Evolutionary conservation across 768 basidiomycete species (phyloP), one percentile per base, ranked within the genome.

Genomic region (Pisolithus microcarpus): DNA sequence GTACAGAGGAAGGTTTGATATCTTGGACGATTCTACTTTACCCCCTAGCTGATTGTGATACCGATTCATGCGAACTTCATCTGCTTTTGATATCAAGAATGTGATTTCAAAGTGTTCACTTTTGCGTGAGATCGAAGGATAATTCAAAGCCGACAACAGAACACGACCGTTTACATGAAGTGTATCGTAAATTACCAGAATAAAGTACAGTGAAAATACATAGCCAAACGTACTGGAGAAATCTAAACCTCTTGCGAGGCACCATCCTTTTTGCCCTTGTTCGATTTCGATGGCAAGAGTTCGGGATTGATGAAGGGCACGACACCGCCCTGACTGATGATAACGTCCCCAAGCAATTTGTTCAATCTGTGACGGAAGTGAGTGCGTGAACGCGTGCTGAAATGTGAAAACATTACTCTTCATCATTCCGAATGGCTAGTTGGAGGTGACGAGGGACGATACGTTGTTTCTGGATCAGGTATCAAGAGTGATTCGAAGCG

Each of bases 381-480:
- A 49, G 16, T 23, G 36, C 6, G 18, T 18, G n/a, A 5, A 9
- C 15, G 3, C 52, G 26, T 7, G 18, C 37, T 13, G 8, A 0
- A 3, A 37, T n/a, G 42, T 34, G 34, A 15, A 1, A 4, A 74
- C 71, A 47, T 23, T 62, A 84, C 76, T 85, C 84, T 61, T 86
- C 84, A 59, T 85, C 84, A 70, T 85, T 85, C 47, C 84, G 78
- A 65, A 86, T 85, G 51, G 84, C 84, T 50, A 86, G 77, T 65
- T 86, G 84, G 48, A 85, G 68, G 69, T 86, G 84, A 65, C 84
- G 79, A 51, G 90, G 90, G 18, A 85, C 81, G 57, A 91, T 91
- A 71, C 87, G 81, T 55, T 79, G 77, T 75, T 87, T 88, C 73
- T 67, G 37, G 2, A 51, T 43, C 1, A 9, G 39, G 13, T 5